Percentiles rank a stretch among this genome's conserved stretches.
These are phyloP conservation scores for Cadophora luteo-olivacea DNA, from an alignment of 2,329 filamentous ascomycete genomes.

Conservation along the genomic window DNA sequence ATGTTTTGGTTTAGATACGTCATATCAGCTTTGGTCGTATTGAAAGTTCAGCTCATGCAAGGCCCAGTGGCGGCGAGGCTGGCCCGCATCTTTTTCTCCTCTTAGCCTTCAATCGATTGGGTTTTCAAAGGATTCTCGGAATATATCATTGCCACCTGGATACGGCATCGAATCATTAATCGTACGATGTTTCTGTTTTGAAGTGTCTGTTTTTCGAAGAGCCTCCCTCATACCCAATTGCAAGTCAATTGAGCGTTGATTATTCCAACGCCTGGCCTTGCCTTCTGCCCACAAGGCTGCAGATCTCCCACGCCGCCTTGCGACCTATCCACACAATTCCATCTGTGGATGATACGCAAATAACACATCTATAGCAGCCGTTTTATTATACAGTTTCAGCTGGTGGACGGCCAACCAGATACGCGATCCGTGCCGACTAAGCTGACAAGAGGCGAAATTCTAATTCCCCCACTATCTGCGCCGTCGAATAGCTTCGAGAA, in stretches of 20 bases:
- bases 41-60: slow-evolving; percentile 15
- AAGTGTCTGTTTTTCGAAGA: background rate
- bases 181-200: slow-evolving; percentile 1
- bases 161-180: background rate
- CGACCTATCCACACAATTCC: background rate
- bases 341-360: slow-evolving; percentile 24
- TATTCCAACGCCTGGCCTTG: background rate
- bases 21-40: slow-evolving; percentile 14
- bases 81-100: background rate
- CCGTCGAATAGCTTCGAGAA: slow-evolving; percentile 26
- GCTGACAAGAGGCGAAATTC: too few relatives aligned
- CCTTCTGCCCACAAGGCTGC: slow-evolving; percentile 7
- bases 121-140: background rate
- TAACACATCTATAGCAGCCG: slow-evolving; percentile 24
- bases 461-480: slow-evolving; percentile 14
- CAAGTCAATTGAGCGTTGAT: background rate
- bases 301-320: slow-evolving; percentile 9
- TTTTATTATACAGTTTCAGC: slow-evolving; percentile 6
- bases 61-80: slow-evolving; percentile 15
- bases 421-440: too few relatives aligned
- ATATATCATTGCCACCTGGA: background rate
- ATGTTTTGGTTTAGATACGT: slow-evolving; percentile 3
- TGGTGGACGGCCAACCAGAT: too few relatives aligned
- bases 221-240: background rate
- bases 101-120: background rate